These are phyloP conservation scores for Xylariaceae sp. DNA, from an alignment of 2,329 filamentous ascomycete species.

Conservation along the genomic window DNA sequence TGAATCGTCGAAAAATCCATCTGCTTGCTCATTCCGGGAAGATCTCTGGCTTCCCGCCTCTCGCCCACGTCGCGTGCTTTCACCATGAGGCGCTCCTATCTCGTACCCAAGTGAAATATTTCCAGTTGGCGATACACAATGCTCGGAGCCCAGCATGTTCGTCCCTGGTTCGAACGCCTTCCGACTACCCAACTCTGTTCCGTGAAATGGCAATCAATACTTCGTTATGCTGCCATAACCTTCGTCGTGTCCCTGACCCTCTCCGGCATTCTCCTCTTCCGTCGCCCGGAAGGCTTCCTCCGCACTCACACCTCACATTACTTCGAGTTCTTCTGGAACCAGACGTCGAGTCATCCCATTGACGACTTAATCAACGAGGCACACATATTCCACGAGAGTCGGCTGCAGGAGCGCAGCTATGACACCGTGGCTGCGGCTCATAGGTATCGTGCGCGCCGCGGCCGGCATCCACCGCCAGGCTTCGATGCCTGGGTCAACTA, in stretches of 20 bases:
- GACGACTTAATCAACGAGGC: conserved; percentile 44
- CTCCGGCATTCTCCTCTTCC: conserved; percentile 18
- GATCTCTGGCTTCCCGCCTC: no score
- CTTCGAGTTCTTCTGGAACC: conserved; percentile 21
- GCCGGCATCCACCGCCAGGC: conserved; percentile 59
- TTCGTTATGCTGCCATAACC: conserved; percentile 17
- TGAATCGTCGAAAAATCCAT: no score
- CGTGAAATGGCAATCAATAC: conserved; percentile 2
- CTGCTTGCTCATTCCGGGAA: no score
- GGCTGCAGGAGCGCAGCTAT: conserved; percentile 41
- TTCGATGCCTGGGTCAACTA: conserved; percentile 58
- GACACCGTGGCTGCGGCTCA: conserved; percentile 48
- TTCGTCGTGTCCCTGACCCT: conserved; percentile 19
- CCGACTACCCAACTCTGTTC: no score
- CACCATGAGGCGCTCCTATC: no score
- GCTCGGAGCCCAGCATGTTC: no score
- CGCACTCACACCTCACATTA: conserved; percentile 11
- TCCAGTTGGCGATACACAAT: no score
- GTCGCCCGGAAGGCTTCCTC: conserved; percentile 17
- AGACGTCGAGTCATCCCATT: conserved; percentile 40
- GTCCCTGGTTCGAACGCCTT: no score
- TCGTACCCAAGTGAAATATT: no score
- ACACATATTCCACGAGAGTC: conserved; percentile 35
- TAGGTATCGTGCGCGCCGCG: conserved; percentile 51
- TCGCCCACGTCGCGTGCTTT: no score